A percentile compares a stretch with the other conserved stretches of the same genome.
These are phyloP conservation scores for Botryotinia globosa DNA, from an alignment of 2,329 filamentous ascomycete genomes.

Conservation along the genomic window DNA sequence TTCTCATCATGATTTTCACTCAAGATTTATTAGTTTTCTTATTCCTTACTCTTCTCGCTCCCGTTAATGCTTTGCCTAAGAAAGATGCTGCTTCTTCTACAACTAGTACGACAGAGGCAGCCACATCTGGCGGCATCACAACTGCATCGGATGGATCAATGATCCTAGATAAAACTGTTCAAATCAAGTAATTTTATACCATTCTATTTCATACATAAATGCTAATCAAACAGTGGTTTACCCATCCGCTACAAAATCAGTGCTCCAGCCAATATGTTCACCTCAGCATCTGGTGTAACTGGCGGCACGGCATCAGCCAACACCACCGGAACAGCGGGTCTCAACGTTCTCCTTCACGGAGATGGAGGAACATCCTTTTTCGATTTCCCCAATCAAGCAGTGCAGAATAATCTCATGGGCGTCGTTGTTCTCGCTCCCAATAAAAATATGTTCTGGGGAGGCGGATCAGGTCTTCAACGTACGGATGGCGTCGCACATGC, in stretches of 20 bases:
- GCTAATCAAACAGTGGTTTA: constrained; percentile 44
- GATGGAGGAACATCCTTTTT: constrained; percentile 64
- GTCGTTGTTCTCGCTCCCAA: constrained; percentile 63
- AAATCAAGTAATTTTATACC: constrained; percentile 48
- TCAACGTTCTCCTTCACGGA: constrained; percentile 58
- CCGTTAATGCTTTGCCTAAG: constrained; percentile 29
- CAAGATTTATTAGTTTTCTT: background rate
- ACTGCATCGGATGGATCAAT: constrained; percentile 52
- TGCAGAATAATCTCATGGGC: constrained; percentile 76
- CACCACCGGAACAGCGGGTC: constrained; percentile 43
- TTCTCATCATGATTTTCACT: constrained; percentile 17
- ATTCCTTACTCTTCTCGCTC: constrained; percentile 11
- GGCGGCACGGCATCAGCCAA: constrained; percentile 41
- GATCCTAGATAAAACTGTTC: constrained; percentile 54
- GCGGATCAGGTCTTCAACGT: constrained; percentile 50
- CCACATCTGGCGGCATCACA: constrained; percentile 23
- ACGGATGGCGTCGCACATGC: constrained; percentile 56
- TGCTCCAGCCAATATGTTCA: constrained; percentile 54
- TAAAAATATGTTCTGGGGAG: constrained; percentile 57
- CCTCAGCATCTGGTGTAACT: constrained; percentile 47
- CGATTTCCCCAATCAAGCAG: constrained; percentile 74
- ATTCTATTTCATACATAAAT: too few species aligned
- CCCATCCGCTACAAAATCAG: constrained; percentile 55
- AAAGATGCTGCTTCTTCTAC: constrained; percentile 22
- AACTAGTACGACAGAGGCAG: constrained; percentile 11